Evolutionary conservation across 208 protist genomes (phyloP), one percentile per base, ranked within the genome.

Genomic region (Jaenimonas drosophilae): DNA sequence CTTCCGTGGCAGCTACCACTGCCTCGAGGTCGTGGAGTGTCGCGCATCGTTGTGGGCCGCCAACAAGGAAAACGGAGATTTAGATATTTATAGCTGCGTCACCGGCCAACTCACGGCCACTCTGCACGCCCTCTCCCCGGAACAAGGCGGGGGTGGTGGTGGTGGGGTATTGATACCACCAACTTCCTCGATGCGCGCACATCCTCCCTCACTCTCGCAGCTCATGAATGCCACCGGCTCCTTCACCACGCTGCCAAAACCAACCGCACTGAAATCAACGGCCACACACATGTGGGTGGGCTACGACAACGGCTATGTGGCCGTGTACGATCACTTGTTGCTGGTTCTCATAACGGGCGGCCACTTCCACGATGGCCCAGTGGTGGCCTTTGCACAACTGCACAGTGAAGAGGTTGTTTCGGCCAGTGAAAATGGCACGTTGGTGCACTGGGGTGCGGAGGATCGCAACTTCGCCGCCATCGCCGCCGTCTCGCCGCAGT

Each of bases 381-480:
- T 94, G 20, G 45, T 69, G 2, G 55, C 54, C 11, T 63, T 94
- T 21, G 49, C 48, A 3, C 33, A 48, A 27, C 57, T 79, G 31
- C 24, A 41, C 4, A 61, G 71, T 49, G 64, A 54, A 29, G 76
- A 54, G 23, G 64, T 76, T 0, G 69, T 94, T 1, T 88, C 76
- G 28, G 86, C 68, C 0, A 84, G 74, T n/a, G 28, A 55, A 16
- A 79, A 91, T 33, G 83, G 81, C 26, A 32, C 68, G 19, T 33
- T 94, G 30, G 68, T 91, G 2, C 70, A 82, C 27, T 94, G 87
- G 87, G 87, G 82, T 49, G 65, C 49, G 1, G 79, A 87, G 51
- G 44, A 54, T 17, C 57, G 61, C 6, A 73, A 71, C 51, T 88
- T 88, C 57, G 86, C 89, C 49, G 82, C 76, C n/a, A 75, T 86